Percentiles rank a stretch among this genome's conserved stretches.
These are phyloP conservation scores for Xylaria flabelliformis DNA, from an alignment of 495 filamentous ascomycete species.

Conservation along the genomic window DNA sequence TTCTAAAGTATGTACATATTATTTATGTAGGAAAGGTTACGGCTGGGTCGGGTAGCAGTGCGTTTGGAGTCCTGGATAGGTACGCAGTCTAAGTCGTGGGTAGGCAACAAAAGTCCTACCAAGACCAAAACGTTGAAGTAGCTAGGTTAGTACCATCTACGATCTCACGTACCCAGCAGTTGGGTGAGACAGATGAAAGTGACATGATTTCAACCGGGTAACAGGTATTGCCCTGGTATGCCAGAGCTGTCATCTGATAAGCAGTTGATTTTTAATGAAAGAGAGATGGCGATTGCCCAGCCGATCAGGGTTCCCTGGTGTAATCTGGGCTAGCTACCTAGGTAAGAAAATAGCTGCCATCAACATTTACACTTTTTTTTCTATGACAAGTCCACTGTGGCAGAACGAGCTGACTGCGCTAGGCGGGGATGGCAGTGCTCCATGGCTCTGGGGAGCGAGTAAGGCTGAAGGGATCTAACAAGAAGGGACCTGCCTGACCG, in stretches of 20 bases:
- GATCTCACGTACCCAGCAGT: background rate
- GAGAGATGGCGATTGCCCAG: conserved; percentile 1
- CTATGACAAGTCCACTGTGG: conserved; percentile 3
- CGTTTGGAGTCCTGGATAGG: conserved; percentile 22
- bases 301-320: background rate
- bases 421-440: conserved; percentile 17
- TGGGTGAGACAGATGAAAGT: background rate
- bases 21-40: background rate
- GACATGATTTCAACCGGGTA: background rate
- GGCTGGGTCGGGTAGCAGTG: conserved; percentile 28
- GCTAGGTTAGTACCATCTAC: too few relatives aligned
- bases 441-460: conserved; percentile 5
- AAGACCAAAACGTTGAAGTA: conserved; percentile 5
- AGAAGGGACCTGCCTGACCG: background rate
- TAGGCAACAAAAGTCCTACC: conserved; percentile 24
- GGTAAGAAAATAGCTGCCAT: conserved; percentile 19
- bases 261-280: background rate
- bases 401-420: conserved; percentile 23
- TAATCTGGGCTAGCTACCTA: background rate
- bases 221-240: background rate
- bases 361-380: background rate
- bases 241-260: background rate
- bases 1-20: conserved; percentile 6
- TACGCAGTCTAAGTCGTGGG: background rate
- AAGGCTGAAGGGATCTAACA: conserved; percentile 22